Evolutionary conservation across 129 eudicot genomes (phyloP).

Genomic region (Glebionis coronaria): DNA sequence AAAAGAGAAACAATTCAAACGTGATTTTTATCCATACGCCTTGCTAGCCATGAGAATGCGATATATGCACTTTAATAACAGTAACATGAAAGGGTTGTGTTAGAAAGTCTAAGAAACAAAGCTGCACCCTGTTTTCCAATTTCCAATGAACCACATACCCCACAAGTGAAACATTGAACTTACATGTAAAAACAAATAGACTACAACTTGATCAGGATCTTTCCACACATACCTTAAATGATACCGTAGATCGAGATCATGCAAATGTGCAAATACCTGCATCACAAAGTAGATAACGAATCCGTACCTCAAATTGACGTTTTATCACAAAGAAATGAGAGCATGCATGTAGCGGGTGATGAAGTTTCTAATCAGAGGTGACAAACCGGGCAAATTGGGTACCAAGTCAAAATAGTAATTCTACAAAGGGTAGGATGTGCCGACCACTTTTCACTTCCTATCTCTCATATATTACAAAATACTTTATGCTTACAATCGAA

Average conservation of each 20-base stretch:
- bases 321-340: not conserved
- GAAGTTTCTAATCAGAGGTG: not conserved
- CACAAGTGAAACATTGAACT: conserved; percentile 3
- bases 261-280: conserved; percentile 94
- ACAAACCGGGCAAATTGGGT: not conserved
- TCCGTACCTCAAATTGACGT: not conserved
- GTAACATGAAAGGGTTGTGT: conserved; percentile 1
- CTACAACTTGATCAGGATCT: not conserved
- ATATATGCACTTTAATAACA: not conserved
- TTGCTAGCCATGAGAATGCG: too few species aligned
- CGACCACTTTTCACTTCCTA: too few species aligned
- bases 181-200: not conserved
- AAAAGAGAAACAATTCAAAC: not conserved
- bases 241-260: conserved; percentile 83
- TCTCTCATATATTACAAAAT: too few species aligned
- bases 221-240: conserved; percentile 67
- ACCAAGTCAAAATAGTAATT: too few species aligned
- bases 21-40: not conserved
- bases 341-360: not conserved
- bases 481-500: too few species aligned
- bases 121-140: conserved; percentile 2
- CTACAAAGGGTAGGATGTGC: too few species aligned
- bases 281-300: conserved; percentile 21
- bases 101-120: not conserved
- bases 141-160: not conserved